Conservation (phyloP, 129 eudicot species). For the Cynara cardunculus region DNA sequence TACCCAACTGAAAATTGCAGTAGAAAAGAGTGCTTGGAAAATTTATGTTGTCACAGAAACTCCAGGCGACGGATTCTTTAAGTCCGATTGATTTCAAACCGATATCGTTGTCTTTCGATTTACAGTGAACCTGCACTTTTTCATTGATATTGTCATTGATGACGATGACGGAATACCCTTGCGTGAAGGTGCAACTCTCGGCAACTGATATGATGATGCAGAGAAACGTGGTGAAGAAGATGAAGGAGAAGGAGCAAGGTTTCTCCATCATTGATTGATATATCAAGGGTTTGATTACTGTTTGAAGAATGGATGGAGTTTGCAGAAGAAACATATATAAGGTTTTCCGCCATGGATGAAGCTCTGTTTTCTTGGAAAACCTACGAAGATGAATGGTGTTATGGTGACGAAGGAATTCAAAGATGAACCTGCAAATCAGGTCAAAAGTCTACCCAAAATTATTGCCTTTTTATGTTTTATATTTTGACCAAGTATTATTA, state of each 20-base stretch:
- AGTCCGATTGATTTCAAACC: not conserved
- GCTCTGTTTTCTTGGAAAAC: not conserved
- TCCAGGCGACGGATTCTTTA: not conserved
- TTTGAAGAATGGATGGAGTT: not conserved
- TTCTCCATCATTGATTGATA: not conserved
- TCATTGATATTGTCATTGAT: not conserved
- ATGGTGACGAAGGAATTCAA: slow-evolving; percentile 6
- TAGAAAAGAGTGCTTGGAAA: not conserved
- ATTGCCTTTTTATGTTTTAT: not conserved
- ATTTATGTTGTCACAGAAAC: not conserved
- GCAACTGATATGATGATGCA: not conserved
- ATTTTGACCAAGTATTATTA: too few species aligned
- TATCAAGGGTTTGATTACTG: not conserved
- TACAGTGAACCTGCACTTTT: not conserved
- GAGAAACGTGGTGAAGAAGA: not conserved
- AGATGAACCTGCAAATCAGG: not conserved
- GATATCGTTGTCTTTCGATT: not conserved
- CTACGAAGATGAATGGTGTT: slow-evolving; percentile 8
- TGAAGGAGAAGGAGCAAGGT: not conserved
- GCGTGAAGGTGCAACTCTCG: not conserved
- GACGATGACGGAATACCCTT: not conserved
- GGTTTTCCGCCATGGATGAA: not conserved
- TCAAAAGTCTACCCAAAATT: not conserved
- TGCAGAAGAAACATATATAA: not conserved
- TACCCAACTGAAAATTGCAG: not conserved